A percentile compares a stretch with the other conserved stretches of the same genome.
Evolutionary conservation across 495 filamentous ascomycete genomes (phyloP).

Genomic region (Xanthoparmelia taractica): DNA sequence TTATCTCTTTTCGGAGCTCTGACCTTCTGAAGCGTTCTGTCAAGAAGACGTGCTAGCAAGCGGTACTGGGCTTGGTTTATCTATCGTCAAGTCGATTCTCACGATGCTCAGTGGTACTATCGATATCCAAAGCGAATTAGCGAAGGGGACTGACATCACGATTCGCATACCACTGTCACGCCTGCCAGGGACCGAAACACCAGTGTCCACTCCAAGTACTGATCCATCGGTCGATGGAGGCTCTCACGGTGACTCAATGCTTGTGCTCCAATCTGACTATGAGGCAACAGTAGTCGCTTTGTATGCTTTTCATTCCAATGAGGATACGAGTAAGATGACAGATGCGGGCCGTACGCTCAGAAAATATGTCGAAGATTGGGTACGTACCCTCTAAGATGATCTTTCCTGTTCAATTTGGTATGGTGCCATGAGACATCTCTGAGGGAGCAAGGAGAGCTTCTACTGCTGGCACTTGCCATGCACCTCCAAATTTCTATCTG

Average conservation of each 20-base stretch:
- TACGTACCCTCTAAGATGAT: too few species aligned
- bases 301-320: constrained; percentile 22
- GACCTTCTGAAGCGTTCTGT: constrained; percentile 32
- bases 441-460: too few species aligned
- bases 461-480: too few species aligned
- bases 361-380: constrained; percentile 37
- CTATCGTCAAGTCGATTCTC: constrained; percentile 49
- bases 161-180: constrained; percentile 41
- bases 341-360: constrained; percentile 23
- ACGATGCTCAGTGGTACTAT: constrained; percentile 47
- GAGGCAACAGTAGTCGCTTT: constrained; percentile 26
- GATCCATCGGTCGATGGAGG: not conserved
- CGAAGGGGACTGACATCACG: constrained; percentile 45
- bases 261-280: constrained; percentile 14
- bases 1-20: not conserved
- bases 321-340: constrained; percentile 1
- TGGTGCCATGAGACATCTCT: too few species aligned
- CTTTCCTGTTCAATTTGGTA: too few species aligned
- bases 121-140: constrained; percentile 43
- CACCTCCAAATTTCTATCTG: too few species aligned
- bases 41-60: constrained; percentile 46
- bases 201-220: constrained; percentile 24
- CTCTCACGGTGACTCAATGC: constrained; percentile 20
- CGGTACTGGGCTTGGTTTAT: constrained; percentile 47
- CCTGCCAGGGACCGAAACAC: constrained; percentile 17